A percentile compares a stretch with the other conserved stretches of the same genome.
These are phyloP conservation scores for Starmerella floricola DNA, from an alignment of 805 yeast species.

Conservation along the genomic window DNA sequence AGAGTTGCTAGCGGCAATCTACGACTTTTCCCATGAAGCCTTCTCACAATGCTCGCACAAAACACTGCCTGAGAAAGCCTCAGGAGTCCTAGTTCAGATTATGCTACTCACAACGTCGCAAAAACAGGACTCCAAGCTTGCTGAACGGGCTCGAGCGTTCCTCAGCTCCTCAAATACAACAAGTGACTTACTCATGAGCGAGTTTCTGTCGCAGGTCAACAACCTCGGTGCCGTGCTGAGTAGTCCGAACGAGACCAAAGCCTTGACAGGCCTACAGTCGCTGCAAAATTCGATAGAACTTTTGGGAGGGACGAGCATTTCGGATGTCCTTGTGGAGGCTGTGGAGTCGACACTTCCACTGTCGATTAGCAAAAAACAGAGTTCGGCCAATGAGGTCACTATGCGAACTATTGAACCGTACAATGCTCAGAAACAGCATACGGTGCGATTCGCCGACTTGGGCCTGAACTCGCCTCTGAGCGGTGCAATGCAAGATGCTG, in stretches of 20 bases:
- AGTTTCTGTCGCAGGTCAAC: conserved; percentile 3
- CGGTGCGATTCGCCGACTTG: conserved; percentile 2
- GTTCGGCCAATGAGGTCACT: neutral
- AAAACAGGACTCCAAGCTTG: neutral
- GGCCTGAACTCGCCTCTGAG: conserved; percentile 6
- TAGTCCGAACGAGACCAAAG: conserved; percentile 10
- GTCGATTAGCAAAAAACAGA: neutral
- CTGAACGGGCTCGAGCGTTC: conserved; percentile 1
- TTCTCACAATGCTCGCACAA: neutral
- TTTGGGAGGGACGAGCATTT: neutral
- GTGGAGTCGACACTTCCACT: conserved; percentile 9
- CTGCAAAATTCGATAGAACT: conserved; percentile 4
- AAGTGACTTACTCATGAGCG: neutral
- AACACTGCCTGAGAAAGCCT: neutral
- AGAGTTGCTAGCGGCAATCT: conserved; percentile 6
- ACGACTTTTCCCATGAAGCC: conserved; percentile 1
- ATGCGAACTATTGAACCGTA: neutral
- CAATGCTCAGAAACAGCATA: neutral
- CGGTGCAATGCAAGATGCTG: conserved; percentile 3
- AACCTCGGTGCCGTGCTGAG: conserved; percentile 6
- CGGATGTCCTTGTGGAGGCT: conserved; percentile 9
- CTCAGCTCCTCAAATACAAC: neutral
- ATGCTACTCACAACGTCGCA: conserved; percentile 12
- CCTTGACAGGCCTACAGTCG: conserved; percentile 3
- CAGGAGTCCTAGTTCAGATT: conserved; percentile 1